phyloP scores from a whole-genome alignment of 306 rosid species.

The Citrullus colocynthis region DNA sequence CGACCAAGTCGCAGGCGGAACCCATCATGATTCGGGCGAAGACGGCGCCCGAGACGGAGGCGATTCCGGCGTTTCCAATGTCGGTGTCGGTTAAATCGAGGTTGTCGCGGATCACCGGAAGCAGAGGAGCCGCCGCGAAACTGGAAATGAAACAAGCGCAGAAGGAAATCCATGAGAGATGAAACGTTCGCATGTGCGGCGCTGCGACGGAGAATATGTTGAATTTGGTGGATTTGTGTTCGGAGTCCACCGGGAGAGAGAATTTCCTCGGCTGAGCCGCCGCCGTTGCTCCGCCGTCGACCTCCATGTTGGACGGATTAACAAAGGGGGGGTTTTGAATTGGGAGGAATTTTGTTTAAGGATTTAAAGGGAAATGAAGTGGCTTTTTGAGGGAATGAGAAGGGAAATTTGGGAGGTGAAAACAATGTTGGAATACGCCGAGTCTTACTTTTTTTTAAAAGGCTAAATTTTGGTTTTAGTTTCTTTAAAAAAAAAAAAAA shows the following conservation, averaged over 20 bases:
- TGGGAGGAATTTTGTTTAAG: neutral
- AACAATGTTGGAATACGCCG: neutral
- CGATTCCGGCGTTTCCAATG: conserved; percentile 90
- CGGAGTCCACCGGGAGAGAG: conserved; percentile 63
- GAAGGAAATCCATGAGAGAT: conserved; percentile 77
- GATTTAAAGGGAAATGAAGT: neutral
- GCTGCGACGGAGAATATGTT: conserved; percentile 43
- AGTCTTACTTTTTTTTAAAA: conserved; percentile 5
- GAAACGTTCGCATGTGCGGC: conserved; percentile 91
- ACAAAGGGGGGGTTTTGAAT: neutral
- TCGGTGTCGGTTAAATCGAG: conserved; percentile 77
- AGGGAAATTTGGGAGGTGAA: neutral
- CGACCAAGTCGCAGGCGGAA: conserved; percentile 65
- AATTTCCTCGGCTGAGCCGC: conserved; percentile 19
- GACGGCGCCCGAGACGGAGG: conserved; percentile 76
- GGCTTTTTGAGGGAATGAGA: conserved; percentile 14
- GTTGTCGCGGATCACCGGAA: conserved; percentile 74
- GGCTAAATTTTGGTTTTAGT: neutral
- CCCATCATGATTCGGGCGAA: conserved; percentile 81
- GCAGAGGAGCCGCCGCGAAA: conserved; percentile 68
- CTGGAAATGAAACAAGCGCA: conserved; percentile 65
- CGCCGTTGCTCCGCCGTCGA: conserved; percentile 9
- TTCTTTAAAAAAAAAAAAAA: neutral
- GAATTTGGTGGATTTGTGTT: conserved; percentile 65
- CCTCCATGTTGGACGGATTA: conserved; percentile 20